Conservation (phyloP, 2,329 filamentous ascomycete genomes). For the Fusarium odoratissimum region DNA sequence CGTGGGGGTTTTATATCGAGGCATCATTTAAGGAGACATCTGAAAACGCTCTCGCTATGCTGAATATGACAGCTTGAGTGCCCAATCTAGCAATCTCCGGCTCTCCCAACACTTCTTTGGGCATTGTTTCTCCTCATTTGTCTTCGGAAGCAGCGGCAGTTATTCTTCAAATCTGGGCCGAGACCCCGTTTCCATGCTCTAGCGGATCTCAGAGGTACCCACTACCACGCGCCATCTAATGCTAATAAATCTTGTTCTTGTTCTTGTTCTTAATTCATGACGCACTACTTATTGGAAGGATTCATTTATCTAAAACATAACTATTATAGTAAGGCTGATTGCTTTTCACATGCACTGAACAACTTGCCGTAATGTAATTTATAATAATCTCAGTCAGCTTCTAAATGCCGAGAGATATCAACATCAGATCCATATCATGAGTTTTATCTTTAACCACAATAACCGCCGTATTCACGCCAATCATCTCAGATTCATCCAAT, state of each 20-base stretch:
- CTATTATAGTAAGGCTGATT: neutral
- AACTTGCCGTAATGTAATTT: neutral
- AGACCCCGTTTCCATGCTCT: neutral
- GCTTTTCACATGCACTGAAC: neutral
- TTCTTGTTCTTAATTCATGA: conserved; percentile 12
- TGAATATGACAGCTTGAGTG: neutral
- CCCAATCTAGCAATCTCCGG: neutral
- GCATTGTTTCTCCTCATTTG: conserved; percentile 7
- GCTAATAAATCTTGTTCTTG: conserved; percentile 20
- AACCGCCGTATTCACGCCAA: conserved; percentile 10
- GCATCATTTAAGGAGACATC: neutral
- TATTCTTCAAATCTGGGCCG: conserved; percentile 3
- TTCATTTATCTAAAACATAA: conserved; percentile 12
- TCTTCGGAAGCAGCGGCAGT: conserved; percentile 25
- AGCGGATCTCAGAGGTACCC: conserved; percentile 4
- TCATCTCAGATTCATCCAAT: neutral
- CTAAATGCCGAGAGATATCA: neutral
- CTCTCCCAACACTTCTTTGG: neutral
- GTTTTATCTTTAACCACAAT: neutral
- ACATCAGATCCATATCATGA: neutral
- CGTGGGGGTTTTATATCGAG: neutral
- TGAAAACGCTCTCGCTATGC: neutral
- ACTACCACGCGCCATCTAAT: conserved; percentile 20
- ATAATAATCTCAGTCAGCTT: neutral
- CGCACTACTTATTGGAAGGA: conserved; percentile 18